These are phyloP conservation scores for Theobroma grandiflorum DNA, from an alignment of 441 rosid genomes.

Conservation along the genomic window DNA sequence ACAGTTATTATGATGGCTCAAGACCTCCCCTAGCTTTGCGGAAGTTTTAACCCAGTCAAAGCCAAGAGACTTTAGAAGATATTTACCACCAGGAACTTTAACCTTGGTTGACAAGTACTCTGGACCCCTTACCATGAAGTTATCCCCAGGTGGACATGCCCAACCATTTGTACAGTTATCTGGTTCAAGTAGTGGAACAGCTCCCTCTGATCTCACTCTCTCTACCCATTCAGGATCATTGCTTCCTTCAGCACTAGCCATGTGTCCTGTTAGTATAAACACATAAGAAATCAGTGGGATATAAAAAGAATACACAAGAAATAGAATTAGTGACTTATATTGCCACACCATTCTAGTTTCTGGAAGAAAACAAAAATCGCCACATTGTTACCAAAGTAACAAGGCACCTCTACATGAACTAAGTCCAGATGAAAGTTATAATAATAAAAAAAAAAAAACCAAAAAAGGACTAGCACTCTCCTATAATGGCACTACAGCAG, in stretches of 20 bases:
- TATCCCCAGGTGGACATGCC: conserved; percentile 80
- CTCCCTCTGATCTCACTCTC: conserved; percentile 75
- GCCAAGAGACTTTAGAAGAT: conserved; percentile 79
- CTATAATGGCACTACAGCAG: background rate
- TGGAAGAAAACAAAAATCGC: background rate
- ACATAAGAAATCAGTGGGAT: conserved; percentile 1
- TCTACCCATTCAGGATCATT: conserved; percentile 72
- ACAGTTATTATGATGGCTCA: conserved; percentile 62
- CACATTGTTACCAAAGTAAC: conserved; percentile 6
- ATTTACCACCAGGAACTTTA: conserved; percentile 78
- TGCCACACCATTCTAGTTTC: background rate
- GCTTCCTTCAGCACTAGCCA: conserved; percentile 51
- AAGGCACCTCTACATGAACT: background rate
- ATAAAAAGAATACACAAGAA: background rate
- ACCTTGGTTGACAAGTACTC: conserved; percentile 69
- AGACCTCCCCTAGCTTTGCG: conserved; percentile 61
- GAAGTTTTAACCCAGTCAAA: conserved; percentile 91
- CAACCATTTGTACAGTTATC: conserved; percentile 75
- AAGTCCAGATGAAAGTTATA: background rate
- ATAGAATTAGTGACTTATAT: background rate
- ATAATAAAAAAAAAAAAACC: background rate
- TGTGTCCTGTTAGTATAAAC: conserved; percentile 39
- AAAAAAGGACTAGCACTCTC: background rate
- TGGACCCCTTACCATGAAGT: conserved; percentile 90
- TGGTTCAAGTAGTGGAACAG: conserved; percentile 74